Evolutionary conservation across 1,139 yeast genomes (phyloP), one percentile per base, ranked within the genome.

Genomic region (Kluyveromyces sp.): DNA sequence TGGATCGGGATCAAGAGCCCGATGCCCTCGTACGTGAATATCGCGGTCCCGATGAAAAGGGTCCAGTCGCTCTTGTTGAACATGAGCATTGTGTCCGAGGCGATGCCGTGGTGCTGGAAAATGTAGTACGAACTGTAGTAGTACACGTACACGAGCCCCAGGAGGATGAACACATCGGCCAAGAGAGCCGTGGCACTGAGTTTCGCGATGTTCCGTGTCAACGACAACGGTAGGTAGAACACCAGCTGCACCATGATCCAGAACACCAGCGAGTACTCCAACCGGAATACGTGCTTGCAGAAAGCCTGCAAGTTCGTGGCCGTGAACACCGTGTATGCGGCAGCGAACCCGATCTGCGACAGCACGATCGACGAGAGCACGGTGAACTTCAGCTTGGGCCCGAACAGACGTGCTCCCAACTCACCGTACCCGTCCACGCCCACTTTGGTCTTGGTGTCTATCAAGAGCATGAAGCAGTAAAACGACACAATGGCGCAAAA

Each of bases 21-120:
- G 50, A 92, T 86, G 6, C 98, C 98, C 67, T 92, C 98, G 63
- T 85, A 92, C 7, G 98, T 90, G 74, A 92, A 92, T 38, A 92
- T 90, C 1, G 97, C 97, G 2, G 96, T 92, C 25, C n/a, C 97
- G 50, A 90, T 83, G 61, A 89, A 89, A 42, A 90, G 71, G 0
- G 95, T 77, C 82, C 95, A 90, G 47, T 81, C 80, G 7, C 74
- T 68, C 38, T 72, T 61, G 63, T 92, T 89, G 71, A 90, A 86
- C 8, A 56, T 49, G 10, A 67, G 60, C 46, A 75, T 56, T 8
- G 70, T 71, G 1, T 67, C 61, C 33, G 76, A 71, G 0, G 90
- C 81, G 25, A 82, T 66, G 3, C 87, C 87, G 29, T 73, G 61
- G 0, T 70, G 67, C 21, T 74, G 21, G 21, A 15, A 55, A 48